Evolutionary conservation across 2,329 filamentous ascomycete genomes (phyloP).

Genomic region (Pseudogymnoascus sp.): DNA sequence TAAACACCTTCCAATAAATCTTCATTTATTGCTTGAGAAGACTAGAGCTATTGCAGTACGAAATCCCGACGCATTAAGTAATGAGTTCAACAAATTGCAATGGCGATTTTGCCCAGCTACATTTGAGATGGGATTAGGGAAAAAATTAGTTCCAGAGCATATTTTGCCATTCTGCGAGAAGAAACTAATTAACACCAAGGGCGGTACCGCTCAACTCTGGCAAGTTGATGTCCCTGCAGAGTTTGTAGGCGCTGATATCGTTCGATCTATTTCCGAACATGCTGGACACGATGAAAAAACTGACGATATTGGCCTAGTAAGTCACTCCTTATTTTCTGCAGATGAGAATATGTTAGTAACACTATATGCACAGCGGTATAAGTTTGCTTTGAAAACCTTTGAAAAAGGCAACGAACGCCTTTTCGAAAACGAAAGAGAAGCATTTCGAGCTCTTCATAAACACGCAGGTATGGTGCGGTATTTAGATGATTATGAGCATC

Average conservation of each 20-base stretch:
- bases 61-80: conserved; percentile 14
- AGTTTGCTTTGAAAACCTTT: conserved; percentile 29
- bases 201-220: conserved; percentile 26
- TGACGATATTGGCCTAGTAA: not conserved
- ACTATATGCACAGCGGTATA: conserved; percentile 19
- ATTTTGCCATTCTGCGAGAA: conserved; percentile 23
- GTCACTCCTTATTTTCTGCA: not conserved
- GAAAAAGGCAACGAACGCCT: conserved; percentile 13
- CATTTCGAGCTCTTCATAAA: conserved; percentile 24
- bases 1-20: conserved; percentile 10
- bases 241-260: not conserved
- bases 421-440: conserved; percentile 27
- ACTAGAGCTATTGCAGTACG: not conserved
- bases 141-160: not conserved
- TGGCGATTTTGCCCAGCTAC: conserved; percentile 21
- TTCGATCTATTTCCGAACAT: not conserved
- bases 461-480: conserved; percentile 27
- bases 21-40: not conserved
- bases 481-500: conserved; percentile 24
- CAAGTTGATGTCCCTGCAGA: not conserved
- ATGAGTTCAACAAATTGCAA: conserved; percentile 20
- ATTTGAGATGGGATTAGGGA: conserved; percentile 11
- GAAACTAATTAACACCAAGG: conserved; percentile 23
- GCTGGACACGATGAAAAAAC: not conserved
- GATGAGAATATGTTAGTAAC: conserved; percentile 14